These are phyloP conservation scores for Plasmodium blacklocki DNA, from an alignment of 169 alveolate genomes.

Conservation along the genomic window DNA sequence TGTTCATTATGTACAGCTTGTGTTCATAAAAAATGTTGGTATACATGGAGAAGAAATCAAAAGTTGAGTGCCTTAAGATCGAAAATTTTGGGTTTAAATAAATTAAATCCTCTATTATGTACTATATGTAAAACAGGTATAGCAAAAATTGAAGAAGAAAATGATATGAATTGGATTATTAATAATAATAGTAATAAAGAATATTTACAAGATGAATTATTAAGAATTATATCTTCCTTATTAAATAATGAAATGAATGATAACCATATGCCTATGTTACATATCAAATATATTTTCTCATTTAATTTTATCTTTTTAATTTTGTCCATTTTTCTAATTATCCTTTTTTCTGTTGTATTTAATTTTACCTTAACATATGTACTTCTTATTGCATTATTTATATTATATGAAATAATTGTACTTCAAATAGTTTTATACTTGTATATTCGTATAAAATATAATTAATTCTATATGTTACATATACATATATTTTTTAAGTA, in stretches of 20 bases:
- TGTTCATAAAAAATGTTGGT: slow-evolving; percentile 77
- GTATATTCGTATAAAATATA: slow-evolving; percentile 27
- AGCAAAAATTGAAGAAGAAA: slow-evolving; percentile 68
- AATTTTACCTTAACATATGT: slow-evolving; percentile 42
- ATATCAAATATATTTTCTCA: slow-evolving; percentile 50
- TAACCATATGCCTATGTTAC: slow-evolving; percentile 23
- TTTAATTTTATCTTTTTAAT: slow-evolving; percentile 55
- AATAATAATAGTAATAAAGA: slow-evolving; percentile 48
- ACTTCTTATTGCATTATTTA: slow-evolving; percentile 23
- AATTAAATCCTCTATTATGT: slow-evolving; percentile 67
- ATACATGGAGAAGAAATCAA: slow-evolving; percentile 42
- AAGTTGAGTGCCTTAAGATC: slow-evolving; percentile 67
- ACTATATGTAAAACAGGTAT: slow-evolving; percentile 75
- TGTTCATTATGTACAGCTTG: slow-evolving; percentile 73
- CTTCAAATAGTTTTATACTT: slow-evolving; percentile 55
- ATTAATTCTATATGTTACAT: slow-evolving; percentile 14
- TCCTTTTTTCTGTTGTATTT: slow-evolving; percentile 38
- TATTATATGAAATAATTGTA: slow-evolving; percentile 59
- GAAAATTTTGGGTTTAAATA: slow-evolving; percentile 48
- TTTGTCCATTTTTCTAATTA: slow-evolving; percentile 11
- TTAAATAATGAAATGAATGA: slow-evolving; percentile 46
- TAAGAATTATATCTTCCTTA: slow-evolving; percentile 43
- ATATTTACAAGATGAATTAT: slow-evolving; percentile 69
- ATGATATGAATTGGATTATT: slow-evolving; percentile 46
- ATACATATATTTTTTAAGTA: no score